Evolutionary conservation across 345 rosid genomes (phyloP), one percentile per base, ranked within the genome.

Genomic region (Populus deltoides): DNA sequence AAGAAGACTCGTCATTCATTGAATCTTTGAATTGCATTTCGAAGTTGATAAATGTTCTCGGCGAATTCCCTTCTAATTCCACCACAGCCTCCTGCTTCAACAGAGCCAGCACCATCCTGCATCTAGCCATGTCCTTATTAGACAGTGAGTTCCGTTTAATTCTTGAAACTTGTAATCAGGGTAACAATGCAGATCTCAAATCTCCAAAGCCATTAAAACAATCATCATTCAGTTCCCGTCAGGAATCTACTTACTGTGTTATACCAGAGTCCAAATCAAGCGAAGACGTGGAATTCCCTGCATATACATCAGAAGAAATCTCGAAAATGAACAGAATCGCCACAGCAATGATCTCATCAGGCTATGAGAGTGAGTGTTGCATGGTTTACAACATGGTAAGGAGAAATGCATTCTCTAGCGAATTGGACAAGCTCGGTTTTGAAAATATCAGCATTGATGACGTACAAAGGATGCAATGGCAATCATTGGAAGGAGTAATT

Each of bases 391-490:
- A 85, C 78, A 74, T 88, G 0, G 83, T 81, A 22, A 87, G 99
- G 81, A 85, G 91, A 83, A 77, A 86, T 66, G 86, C 86, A 4
- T 85, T 93, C 72, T 92, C 89, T 63, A 87, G 85, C n/a, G 76
- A 79, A 18, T 79, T 95, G 78, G 82, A 71, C 79, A 83, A 79
- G 27, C 77, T 86, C 2, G 98, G 97, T 51, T 95, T 90, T 71
- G 91, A 92, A 86, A 91, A 85, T 75, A 78, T 88, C 36, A 90
- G 97, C 83, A 87, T 90, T 6, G 99, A 95, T 20, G 98, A 95
- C 25, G 90, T 92, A 25, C 97, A 87, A 39, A 95, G 84, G 76
- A 89, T 89, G 98, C 83, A 71, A 5, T 92, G 98, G 98, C 97
- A 91, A 33, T 66, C 86, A 1, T 61, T 94, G 43, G 97, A 93